Conservation (phyloP, 2,329 filamentous ascomycete species). For the Chaetomium globosum region DNA sequence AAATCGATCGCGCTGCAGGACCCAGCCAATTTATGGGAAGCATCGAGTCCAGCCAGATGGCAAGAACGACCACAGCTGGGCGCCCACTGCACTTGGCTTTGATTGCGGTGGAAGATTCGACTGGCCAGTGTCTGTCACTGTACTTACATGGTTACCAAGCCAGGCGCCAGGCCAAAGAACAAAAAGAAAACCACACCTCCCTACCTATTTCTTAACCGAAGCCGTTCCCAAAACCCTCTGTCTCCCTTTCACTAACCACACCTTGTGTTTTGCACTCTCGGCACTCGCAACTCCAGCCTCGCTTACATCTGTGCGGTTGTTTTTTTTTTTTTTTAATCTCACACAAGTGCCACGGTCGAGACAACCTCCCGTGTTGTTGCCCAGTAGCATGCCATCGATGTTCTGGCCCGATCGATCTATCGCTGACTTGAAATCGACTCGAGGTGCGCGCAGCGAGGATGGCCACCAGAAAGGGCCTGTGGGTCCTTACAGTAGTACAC, state of each 20-base stretch:
- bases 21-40: slow-evolving; percentile 15
- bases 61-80: slow-evolving; percentile 8
- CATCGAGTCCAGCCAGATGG: slow-evolving; percentile 14
- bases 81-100: not conserved
- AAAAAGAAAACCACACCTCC: too few relatives aligned
- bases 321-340: too few relatives aligned
- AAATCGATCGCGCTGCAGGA: slow-evolving; percentile 2
- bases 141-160: not conserved
- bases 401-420: slow-evolving; percentile 2
- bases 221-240: not conserved
- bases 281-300: not conserved
- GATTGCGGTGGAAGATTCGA: not conserved
- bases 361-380: too few relatives aligned
- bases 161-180: not conserved
- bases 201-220: not conserved
- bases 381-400: not conserved
- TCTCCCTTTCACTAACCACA: too few relatives aligned
- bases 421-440: not conserved
- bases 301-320: not conserved
- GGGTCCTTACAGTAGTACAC: not conserved
- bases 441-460: not conserved
- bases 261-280: too few relatives aligned
- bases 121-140: not conserved
- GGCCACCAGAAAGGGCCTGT: slow-evolving; percentile 6
- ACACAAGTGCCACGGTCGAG: not conserved